Evolutionary conservation across 192 early-diverging fungal genomes (phyloP).

Genomic region (Linderina pennispora): DNA sequence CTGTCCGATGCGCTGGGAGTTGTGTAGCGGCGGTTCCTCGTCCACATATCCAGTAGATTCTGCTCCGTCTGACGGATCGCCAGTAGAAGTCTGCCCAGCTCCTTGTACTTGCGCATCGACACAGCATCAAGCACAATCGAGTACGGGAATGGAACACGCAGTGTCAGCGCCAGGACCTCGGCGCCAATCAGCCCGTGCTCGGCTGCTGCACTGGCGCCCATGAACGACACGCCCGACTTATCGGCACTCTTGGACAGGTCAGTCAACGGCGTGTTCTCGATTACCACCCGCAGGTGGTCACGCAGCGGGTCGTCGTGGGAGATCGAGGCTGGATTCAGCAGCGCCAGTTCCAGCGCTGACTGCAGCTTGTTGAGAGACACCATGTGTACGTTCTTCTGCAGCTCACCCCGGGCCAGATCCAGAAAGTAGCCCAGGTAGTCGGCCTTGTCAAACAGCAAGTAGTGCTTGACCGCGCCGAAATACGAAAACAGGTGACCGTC

Average conservation of each 20-base stretch:
- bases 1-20: background rate
- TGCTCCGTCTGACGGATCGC: slow-evolving; percentile 87
- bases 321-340: slow-evolving; percentile 82
- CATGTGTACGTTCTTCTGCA: slow-evolving; percentile 46
- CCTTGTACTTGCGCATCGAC: slow-evolving; percentile 84
- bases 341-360: slow-evolving; percentile 79
- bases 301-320: slow-evolving; percentile 74
- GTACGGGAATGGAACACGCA: slow-evolving; percentile 82
- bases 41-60: slow-evolving; percentile 72
- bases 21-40: slow-evolving; percentile 10
- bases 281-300: slow-evolving; percentile 79
- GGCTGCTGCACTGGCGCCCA: slow-evolving; percentile 11
- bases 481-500: slow-evolving; percentile 72
- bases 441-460: slow-evolving; percentile 87
- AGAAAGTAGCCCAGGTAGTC: slow-evolving; percentile 94
- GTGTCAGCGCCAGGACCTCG: slow-evolving; percentile 73
- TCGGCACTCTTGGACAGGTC: slow-evolving; percentile 31
- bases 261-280: slow-evolving; percentile 64
- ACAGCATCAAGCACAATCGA: slow-evolving; percentile 83
- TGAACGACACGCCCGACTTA: slow-evolving; percentile 4
- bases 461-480: slow-evolving; percentile 85
- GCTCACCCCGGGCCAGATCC: slow-evolving; percentile 68
- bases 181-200: slow-evolving; percentile 53
- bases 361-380: slow-evolving; percentile 63
- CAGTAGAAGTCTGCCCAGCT: slow-evolving; percentile 84